These are phyloP conservation scores for Geotrichum bryndzae DNA, from an alignment of 1,139 yeast species.

Conservation along the genomic window DNA sequence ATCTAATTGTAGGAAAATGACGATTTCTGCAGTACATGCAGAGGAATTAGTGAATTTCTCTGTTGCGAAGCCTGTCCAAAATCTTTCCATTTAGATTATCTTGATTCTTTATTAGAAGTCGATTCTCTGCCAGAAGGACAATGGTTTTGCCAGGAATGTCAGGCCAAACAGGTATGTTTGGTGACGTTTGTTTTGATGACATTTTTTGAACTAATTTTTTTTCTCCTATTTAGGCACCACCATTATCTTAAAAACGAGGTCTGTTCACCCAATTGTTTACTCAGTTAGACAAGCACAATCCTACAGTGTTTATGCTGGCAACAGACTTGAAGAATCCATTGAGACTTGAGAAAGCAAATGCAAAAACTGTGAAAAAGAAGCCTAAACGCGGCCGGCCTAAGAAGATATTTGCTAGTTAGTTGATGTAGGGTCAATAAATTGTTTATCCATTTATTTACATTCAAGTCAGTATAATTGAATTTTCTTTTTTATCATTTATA, in stretches of 20 bases:
- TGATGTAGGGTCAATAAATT: too few relatives aligned
- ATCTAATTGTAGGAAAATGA: constrained; percentile 47
- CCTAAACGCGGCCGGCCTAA: constrained; percentile 24
- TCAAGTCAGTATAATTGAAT: too few relatives aligned
- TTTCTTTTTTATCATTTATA: too few relatives aligned
- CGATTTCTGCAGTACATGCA: constrained; percentile 84
- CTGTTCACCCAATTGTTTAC: constrained; percentile 62
- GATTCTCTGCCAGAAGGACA: constrained; percentile 73
- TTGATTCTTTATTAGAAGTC: constrained; percentile 82
- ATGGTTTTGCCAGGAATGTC: constrained; percentile 83
- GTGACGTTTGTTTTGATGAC: background rate
- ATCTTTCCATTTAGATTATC: constrained; percentile 86
- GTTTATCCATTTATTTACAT: too few relatives aligned
- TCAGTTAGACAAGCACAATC: constrained; percentile 54
- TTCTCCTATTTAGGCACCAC: constrained; percentile 31
- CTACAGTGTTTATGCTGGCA: constrained; percentile 68
- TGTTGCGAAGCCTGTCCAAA: constrained; percentile 93
- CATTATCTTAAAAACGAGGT: constrained; percentile 30
- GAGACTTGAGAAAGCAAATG: constrained; percentile 54
- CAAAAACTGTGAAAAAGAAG: constrained; percentile 55
- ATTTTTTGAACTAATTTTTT: background rate
- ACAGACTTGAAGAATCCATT: constrained; percentile 63
- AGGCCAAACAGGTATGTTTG: constrained; percentile 20
- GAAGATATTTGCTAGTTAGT: background rate
- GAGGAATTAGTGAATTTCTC: constrained; percentile 78